A percentile compares a stretch with the other conserved stretches of the same genome.
These are phyloP conservation scores for Dinochytrium kinnereticum DNA, from an alignment of 371 early-diverging fungal species.

Conservation along the genomic window DNA sequence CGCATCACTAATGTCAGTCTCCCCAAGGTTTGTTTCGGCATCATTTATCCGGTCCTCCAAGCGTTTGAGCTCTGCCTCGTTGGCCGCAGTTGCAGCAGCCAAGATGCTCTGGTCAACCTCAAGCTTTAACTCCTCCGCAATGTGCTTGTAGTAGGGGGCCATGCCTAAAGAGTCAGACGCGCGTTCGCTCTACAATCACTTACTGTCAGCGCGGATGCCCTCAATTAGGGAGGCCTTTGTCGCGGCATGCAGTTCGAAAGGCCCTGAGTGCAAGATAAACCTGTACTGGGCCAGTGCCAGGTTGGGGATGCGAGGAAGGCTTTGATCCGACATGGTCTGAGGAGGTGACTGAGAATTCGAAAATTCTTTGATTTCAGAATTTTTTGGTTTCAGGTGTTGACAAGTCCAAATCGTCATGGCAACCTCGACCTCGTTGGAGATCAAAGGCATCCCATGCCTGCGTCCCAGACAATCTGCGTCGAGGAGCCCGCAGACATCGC, in stretches of 20 bases:
- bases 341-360: too few species aligned
- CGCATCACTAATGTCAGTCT: conserved; percentile 92
- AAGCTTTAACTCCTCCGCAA: conserved; percentile 69
- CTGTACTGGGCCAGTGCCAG: conserved; percentile 73
- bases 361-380: too few species aligned
- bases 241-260: conserved; percentile 59
- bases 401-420: background rate
- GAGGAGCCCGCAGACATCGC: background rate
- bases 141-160: conserved; percentile 78
- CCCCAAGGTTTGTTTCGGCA: conserved; percentile 91
- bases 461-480: background rate
- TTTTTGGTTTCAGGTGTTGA: too few species aligned
- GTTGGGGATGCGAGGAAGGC: conserved; percentile 79
- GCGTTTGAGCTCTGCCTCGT: conserved; percentile 73
- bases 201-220: conserved; percentile 77
- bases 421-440: too few species aligned
- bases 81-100: conserved; percentile 61
- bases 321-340: conserved; percentile 63
- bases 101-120: conserved; percentile 42
- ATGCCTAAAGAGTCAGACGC: conserved; percentile 64
- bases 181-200: conserved; percentile 23
- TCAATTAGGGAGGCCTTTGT: conserved; percentile 66
- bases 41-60: conserved; percentile 86
- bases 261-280: conserved; percentile 74
- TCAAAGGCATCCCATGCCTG: background rate